Percentiles rank a stretch among this genome's conserved stretches.
phyloP scores from a whole-genome alignment of 352 stramenopile genomes.

The Achlya hypogyna region DNA sequence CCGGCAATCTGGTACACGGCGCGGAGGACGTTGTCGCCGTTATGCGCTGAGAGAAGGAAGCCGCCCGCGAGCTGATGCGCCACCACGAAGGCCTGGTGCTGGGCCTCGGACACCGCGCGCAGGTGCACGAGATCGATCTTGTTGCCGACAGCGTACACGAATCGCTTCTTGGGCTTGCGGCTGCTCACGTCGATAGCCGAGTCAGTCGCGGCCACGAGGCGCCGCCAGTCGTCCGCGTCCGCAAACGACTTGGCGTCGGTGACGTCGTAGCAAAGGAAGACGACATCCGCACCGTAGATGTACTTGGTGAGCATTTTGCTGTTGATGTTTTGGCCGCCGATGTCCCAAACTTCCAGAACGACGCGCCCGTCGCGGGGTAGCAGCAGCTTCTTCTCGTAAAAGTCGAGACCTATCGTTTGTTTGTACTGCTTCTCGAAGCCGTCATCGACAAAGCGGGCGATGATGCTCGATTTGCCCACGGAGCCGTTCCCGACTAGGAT shows the following conservation, averaged over 20 bases:
- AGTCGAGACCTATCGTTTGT: constrained; percentile 80
- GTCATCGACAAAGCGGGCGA: constrained; percentile 71
- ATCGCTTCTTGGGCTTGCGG: constrained; percentile 27
- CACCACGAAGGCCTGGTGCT: constrained; percentile 70
- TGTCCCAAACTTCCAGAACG: constrained; percentile 82
- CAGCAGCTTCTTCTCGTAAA: constrained; percentile 79
- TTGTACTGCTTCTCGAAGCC: constrained; percentile 79
- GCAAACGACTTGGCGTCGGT: constrained; percentile 77
- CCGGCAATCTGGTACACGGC: constrained; percentile 69
- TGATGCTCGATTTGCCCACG: constrained; percentile 81
- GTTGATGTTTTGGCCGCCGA: constrained; percentile 80
- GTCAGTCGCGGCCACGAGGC: constrained; percentile 26
- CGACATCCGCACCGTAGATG: constrained; percentile 65
- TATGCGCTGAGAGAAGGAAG: constrained; percentile 78
- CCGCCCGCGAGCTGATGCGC: constrained; percentile 46
- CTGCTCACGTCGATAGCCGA: too few relatives aligned
- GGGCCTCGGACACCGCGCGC: constrained; percentile 52
- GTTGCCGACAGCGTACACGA: constrained; percentile 73
- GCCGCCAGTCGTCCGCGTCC: constrained; percentile 72
- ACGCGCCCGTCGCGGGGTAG: constrained; percentile 63
- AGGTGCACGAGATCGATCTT: constrained; percentile 80
- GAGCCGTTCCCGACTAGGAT: constrained; percentile 79
- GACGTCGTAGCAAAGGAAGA: constrained; percentile 80
- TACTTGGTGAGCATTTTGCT: constrained; percentile 85
- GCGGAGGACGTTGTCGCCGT: constrained; percentile 74